A percentile compares a stretch with the other conserved stretches of the same genome.
Evolutionary conservation across 352 stramenopile genomes (phyloP).

Genomic region (Phytophthora uliginosa): DNA sequence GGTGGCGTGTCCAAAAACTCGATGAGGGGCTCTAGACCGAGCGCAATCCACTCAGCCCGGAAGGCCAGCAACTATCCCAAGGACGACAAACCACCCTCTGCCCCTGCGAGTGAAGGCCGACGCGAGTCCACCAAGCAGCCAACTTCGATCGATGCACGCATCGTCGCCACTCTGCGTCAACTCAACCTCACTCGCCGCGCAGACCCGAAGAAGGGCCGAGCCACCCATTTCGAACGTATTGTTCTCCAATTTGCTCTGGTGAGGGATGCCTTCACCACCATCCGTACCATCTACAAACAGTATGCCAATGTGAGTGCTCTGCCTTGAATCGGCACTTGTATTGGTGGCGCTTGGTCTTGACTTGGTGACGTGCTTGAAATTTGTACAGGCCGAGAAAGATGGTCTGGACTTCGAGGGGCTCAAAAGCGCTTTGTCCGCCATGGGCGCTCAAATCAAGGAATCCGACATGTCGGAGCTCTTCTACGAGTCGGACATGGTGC

Average conservation of each 20-base stretch:
- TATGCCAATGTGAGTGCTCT: conserved; percentile 55
- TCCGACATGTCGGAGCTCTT: conserved; percentile 83
- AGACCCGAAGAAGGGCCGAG: conserved; percentile 55
- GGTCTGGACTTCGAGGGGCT: conserved; percentile 78
- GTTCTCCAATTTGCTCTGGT: conserved; percentile 80
- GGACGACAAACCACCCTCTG: conserved; percentile 8
- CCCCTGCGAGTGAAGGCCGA: conserved; percentile 24
- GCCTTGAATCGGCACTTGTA: background rate
- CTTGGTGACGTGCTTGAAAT: background rate
- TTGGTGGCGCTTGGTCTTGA: conserved; percentile 15
- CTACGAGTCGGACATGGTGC: conserved; percentile 92
- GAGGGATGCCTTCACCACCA: conserved; percentile 67
- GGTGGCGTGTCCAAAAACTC: conserved; percentile 44
- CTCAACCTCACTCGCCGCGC: conserved; percentile 67
- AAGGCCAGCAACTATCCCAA: conserved; percentile 18
- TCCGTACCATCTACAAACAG: conserved; percentile 75
- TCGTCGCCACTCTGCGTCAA: conserved; percentile 70
- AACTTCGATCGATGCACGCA: conserved; percentile 74
- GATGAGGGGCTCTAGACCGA: conserved; percentile 3
- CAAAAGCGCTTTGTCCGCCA: conserved; percentile 59
- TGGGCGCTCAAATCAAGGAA: conserved; percentile 78
- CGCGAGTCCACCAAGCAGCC: conserved; percentile 46
- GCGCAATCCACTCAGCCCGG: conserved; percentile 14
- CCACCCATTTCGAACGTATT: conserved; percentile 81
- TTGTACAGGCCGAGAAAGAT: conserved; percentile 52